Conservation (phyloP, 2,329 filamentous ascomycete genomes). For the Phaeosphaeriaceae sp. region DNA sequence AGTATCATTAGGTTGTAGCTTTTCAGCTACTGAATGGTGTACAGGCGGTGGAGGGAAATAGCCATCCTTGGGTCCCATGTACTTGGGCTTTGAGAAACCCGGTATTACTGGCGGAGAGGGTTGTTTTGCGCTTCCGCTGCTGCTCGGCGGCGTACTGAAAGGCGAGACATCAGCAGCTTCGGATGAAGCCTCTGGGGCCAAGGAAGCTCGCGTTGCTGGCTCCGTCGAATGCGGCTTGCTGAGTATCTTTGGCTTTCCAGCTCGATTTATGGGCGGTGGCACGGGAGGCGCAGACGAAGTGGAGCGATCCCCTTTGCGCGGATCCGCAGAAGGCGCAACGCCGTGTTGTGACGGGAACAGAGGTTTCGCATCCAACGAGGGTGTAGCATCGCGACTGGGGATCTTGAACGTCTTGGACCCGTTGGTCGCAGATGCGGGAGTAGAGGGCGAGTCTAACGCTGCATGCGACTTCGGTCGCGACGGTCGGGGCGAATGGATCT, state of each 20-base stretch:
- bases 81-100: constrained; percentile 34
- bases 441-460: constrained; percentile 33
- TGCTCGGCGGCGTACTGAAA: constrained; percentile 85
- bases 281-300: constrained; percentile 51
- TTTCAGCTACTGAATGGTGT: constrained; percentile 41
- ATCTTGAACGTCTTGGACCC: constrained; percentile 44
- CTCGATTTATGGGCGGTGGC: constrained; percentile 81
- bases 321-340: constrained; percentile 29
- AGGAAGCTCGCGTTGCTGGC: constrained; percentile 23
- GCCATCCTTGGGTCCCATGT: constrained; percentile 30
- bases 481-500: constrained; percentile 44
- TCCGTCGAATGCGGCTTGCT: constrained; percentile 52
- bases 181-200: constrained; percentile 52
- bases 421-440: constrained; percentile 16
- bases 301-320: constrained; percentile 40
- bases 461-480: constrained; percentile 33
- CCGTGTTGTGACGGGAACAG: constrained; percentile 24
- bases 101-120: constrained; percentile 30
- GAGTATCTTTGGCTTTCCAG: constrained; percentile 76
- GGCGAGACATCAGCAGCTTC: constrained; percentile 70
- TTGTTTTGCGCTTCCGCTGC: constrained; percentile 65
- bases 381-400: constrained; percentile 52
- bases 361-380: constrained; percentile 50
- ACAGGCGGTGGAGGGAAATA: constrained; percentile 44
- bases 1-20: constrained; percentile 26